Evolutionary conservation across 2,329 filamentous ascomycete genomes (phyloP), one percentile per base, ranked within the genome.

Genomic region (Westerdykella aurantiaca): DNA sequence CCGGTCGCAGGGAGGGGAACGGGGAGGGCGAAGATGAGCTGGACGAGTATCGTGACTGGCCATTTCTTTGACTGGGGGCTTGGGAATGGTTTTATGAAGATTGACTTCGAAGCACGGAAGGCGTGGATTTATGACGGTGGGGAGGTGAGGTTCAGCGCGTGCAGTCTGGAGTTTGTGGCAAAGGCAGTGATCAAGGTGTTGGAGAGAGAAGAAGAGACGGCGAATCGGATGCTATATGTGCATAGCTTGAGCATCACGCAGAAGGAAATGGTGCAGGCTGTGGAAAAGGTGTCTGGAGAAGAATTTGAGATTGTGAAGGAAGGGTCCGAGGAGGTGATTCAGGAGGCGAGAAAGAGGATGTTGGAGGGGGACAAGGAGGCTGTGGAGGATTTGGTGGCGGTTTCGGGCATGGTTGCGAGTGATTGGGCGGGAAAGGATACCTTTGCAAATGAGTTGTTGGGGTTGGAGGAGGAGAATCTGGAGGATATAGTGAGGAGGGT

Each of bases 41-140:
- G 82, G 82, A 83, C 81, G 1, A 76, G 70, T 2, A 58, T 85
- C 12, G 73, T 79, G 3, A 77, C 71, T 7, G 79, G 80, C 0
- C 69, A 78, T 17, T 80, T 85, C 61, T 81, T 85, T 56, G 81
- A 85, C 55, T 79, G 75, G 72, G 73, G 73, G 3, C 67, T 82
- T 12, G 59, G 55, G 1, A 59, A 59, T 14, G 71, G 72, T 0
- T 69, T 79, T 39, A 58, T 81, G 6, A 78, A 77, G 35, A 74
- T 81, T 44, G 72, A 80, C 47, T 61, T 80, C 31, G 58, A 67
- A 18, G 65, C 65, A 10, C 72, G 73, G 39, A 78, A 69, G 0
- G 78, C 76, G 1, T 75, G 70, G 0, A 70, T 84, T 23, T 72
- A 77, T 43, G 80, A 84, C 57, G 75, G 73, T 0, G 81, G 81